These are phyloP conservation scores for Trametes gibbosa DNA, from an alignment of 768 basidiomycete species.

Conservation along the genomic window DNA sequence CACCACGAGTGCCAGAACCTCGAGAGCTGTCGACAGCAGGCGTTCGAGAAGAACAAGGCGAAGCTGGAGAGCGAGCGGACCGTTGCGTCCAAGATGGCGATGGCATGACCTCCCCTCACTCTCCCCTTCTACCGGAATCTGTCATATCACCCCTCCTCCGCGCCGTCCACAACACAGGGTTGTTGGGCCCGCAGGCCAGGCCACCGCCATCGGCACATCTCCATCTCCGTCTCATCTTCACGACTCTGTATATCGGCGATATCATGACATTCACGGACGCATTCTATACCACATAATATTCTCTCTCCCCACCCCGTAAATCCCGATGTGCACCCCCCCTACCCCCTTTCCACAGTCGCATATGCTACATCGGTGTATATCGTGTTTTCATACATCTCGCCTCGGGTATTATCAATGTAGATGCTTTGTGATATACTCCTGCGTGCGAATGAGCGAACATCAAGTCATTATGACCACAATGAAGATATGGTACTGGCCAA, in stretches of 20 bases:
- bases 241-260: conserved; percentile 19
- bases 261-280: conserved; percentile 30
- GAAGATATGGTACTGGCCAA: not conserved
- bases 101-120: conserved; percentile 45
- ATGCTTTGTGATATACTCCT: conserved; percentile 5
- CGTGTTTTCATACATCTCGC: conserved; percentile 16
- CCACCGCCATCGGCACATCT: conserved; percentile 17
- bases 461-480: not conserved
- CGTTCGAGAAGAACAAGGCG: conserved; percentile 84
- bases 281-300: conserved; percentile 24
- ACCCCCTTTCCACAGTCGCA: not conserved
- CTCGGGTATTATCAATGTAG: conserved; percentile 20
- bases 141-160: conserved; percentile 6
- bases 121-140: conserved; percentile 3
- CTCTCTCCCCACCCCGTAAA: conserved; percentile 14
- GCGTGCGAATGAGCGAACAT: not conserved
- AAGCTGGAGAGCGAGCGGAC: conserved; percentile 89
- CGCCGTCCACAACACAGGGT: conserved; percentile 5
- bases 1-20: conserved; percentile 83
- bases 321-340: conserved; percentile 16
- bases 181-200: conserved; percentile 17
- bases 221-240: conserved; percentile 14
- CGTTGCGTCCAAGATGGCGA: conserved; percentile 82
- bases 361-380: conserved; percentile 16
- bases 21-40: conserved; percentile 82